Evolutionary conservation across 768 basidiomycete genomes (phyloP), one percentile per base, ranked within the genome.

Genomic region (Boletus subcaerulescens): DNA sequence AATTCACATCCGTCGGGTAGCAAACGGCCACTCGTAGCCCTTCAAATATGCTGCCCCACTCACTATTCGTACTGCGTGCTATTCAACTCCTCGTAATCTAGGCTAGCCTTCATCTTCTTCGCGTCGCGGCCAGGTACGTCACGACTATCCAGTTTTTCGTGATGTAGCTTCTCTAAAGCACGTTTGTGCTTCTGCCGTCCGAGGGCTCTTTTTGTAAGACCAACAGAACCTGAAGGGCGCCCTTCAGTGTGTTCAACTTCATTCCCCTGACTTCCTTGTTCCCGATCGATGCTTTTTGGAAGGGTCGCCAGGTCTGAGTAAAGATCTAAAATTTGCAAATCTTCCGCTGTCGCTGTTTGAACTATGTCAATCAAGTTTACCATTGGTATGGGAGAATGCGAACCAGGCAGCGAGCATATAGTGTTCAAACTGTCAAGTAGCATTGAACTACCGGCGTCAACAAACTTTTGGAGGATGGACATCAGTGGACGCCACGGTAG

Each of bases 241-340:
- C 57, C 59, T 36, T 26, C 52, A 14, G 35, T 40, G 5, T 38
- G 55, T 17, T 56, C 63, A 43, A 50, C 59, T 11, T 71, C 72
- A 5, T 69, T 67, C 40, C 70, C 68, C 58, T 73, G 73, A n/a
- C 70, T 72, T 48, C 77, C 76, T 50, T 76, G 74, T 38, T 78
- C 77, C 5, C 63, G 71, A 33, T 81, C 78, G 18, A 74, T 66
- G 53, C 78, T 76, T 63, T 90, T 90, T 4, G 88, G 87, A 55
- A 90, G 71, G 20, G 78, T 74, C 0, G 73, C 69, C 29, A 90
- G 74, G 47, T 77, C 74, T 3, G 74, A 70, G 61, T 91, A 91
- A 3, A 90, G 70, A 48, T 87, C 83, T 1, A 90, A 73, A 4
- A 69, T 63, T 50, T 79, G 73, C 5, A 86, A 64, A 15, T 84